Evolutionary conservation across 2,329 filamentous ascomycete species (phyloP), one percentile per base, ranked within the genome.

Genomic region (Zasmidium citrigriseum): DNA sequence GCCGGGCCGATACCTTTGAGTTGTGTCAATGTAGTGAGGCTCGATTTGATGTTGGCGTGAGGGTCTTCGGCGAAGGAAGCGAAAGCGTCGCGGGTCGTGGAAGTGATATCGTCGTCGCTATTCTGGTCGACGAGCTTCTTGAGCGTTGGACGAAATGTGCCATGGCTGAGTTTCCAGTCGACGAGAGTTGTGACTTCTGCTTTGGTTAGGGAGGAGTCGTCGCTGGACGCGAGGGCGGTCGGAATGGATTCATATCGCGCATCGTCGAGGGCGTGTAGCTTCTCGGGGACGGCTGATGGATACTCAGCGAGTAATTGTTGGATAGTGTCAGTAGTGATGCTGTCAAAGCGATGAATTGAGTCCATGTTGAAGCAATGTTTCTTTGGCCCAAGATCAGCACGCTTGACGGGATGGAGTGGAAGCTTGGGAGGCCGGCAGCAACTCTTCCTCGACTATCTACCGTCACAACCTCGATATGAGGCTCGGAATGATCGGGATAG

Each of bases 1-100:
- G 90, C 90, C 1, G 90, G 89, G 0, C 90, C 90, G 61, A 96
- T 85, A 29, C 90, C 90, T 62, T 81, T 87, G n/a, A 95, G 77
- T 55, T 79, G 79, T 1, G 79, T 80, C 11, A 93, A 77, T 1
- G 75, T 73, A 2, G 79, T 78, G 5, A 90, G 69, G 2, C 85
- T 80, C 7, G 75, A 71, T 53, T 67, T 64, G 27, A 55, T 52
- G 14, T 59, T 29, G 16, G 57, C 54, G 45, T 50, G 52, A 2
- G 54, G 20, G 46, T 47, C 12, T 25, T 46, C 20, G 21, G 69
- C 25, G 65, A 86, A 84, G 24, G 69, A 55, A 3, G 70, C 67
- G 58, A 88, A 79, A 0, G 85, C 87, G 24, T 79, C 70, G 7
- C 76, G 70, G 16, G 87, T 85, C 1, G 78, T 82, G 12, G 75